Evolutionary conservation across 495 filamentous ascomycete species (phyloP), one percentile per base, ranked within the genome.

Genomic region (Hypoxylon intermedium): DNA sequence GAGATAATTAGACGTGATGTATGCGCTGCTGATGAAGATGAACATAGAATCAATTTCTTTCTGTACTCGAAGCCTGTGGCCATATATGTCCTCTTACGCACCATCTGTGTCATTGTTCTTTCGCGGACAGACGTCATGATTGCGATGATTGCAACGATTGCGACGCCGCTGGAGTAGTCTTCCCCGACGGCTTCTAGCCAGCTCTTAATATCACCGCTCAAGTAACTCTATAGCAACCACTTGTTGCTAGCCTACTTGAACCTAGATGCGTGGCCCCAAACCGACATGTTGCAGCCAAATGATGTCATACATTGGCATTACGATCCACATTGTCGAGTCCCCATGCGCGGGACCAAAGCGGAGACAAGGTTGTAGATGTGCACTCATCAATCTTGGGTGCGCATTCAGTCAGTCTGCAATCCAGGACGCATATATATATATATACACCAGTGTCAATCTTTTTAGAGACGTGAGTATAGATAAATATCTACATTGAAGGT

Each of bases 41-140:
- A n/a, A n/a, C n/a, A n/a, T n/a, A n/a, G n/a, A n/a, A n/a, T n/a
- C n/a, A n/a, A n/a, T n/a, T n/a, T n/a, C n/a, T n/a, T n/a, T n/a
- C n/a, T n/a, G n/a, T n/a, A n/a, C n/a, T n/a, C n/a, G n/a, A n/a
- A n/a, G n/a, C n/a, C n/a, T n/a, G n/a, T n/a, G n/a, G n/a, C n/a
- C n/a, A n/a, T n/a, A n/a, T n/a, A n/a, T n/a, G n/a, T n/a, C n/a
- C n/a, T n/a, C n/a, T n/a, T n/a, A n/a, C n/a, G n/a, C n/a, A n/a
- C n/a, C n/a, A n/a, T n/a, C n/a, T 13, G 5, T 36, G 15, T 13
- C 33, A 13, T 15, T 13, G 33, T 13, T 36, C 6, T 36, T n/a
- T n/a, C n/a, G n/a, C n/a, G n/a, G n/a, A n/a, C n/a, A n/a, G 41
- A 54, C 49, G 60, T 64, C 54, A 64, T 54, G 0, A 64, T 58